A percentile compares a stretch with the other conserved stretches of the same genome.
phyloP scores from a whole-genome alignment of 805 yeast species.

The Kuraishia ogatae region DNA sequence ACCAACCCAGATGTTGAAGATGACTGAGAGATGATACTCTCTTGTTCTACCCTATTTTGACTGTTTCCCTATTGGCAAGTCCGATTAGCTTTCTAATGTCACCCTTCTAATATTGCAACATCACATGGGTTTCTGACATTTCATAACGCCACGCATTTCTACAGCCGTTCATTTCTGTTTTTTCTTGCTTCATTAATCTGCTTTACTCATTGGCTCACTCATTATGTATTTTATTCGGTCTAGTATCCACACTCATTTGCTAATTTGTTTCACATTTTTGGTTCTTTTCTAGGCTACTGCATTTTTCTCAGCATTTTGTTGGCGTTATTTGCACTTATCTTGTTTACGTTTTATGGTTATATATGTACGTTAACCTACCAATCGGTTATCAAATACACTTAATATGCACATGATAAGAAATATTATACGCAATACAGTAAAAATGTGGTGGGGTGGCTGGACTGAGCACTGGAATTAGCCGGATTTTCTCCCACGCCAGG shows the following conservation, averaged over 20 bases:
- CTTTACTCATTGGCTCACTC: background rate
- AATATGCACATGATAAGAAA: background rate
- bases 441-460: no score
- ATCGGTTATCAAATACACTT: background rate
- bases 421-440: no score
- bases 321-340: background rate
- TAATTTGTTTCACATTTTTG: no score
- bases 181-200: background rate
- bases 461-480: no score
- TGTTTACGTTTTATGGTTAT: background rate
- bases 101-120: background rate
- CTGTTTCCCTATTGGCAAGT: background rate
- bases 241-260: no score
- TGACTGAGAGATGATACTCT: background rate
- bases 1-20: conserved; percentile 27
- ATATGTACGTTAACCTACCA: background rate
- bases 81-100: background rate
- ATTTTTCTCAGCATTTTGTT: background rate
- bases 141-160: background rate
- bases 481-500: no score
- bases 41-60: background rate
- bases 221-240: background rate
- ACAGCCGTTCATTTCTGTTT: background rate
- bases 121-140: background rate
- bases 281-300: background rate